Percentiles rank a stretch among this genome's conserved stretches.
phyloP scores from a whole-genome alignment of 1,139 yeast species.

The Lodderomyces margitis region DNA sequence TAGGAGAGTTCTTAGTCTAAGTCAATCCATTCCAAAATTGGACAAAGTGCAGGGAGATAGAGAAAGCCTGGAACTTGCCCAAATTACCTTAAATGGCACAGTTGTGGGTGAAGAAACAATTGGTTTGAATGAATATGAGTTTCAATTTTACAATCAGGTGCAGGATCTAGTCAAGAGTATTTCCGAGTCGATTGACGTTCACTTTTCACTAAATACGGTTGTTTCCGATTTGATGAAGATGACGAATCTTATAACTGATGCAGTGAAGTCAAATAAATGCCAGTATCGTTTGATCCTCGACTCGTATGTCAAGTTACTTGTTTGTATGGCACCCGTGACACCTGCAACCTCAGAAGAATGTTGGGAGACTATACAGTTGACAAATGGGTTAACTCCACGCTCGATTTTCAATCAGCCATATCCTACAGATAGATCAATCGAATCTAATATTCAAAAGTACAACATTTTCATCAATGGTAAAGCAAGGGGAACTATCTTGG shows the following conservation, averaged over 20 bases:
- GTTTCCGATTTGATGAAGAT: slow-evolving; percentile 88
- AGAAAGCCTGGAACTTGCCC: not conserved
- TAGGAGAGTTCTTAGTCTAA: slow-evolving; percentile 52
- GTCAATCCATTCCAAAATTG: slow-evolving; percentile 18
- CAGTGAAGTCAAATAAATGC: slow-evolving; percentile 27
- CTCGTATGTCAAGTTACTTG: slow-evolving; percentile 52
- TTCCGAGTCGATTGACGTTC: slow-evolving; percentile 56
- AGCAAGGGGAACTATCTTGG: slow-evolving; percentile 46
- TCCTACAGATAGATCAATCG: slow-evolving; percentile 46
- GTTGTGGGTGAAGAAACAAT: slow-evolving; percentile 16
- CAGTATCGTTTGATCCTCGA: slow-evolving; percentile 32
- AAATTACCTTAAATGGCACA: not conserved
- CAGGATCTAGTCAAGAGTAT: slow-evolving; percentile 51
- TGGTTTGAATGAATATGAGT: slow-evolving; percentile 41
- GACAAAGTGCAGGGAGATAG: not conserved
- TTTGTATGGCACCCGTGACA: slow-evolving; percentile 67
- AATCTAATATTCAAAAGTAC: slow-evolving; percentile 36
- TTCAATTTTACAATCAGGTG: slow-evolving; percentile 54
- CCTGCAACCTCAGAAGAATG: slow-evolving; percentile 85
- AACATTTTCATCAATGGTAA: slow-evolving; percentile 72
- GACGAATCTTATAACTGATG: slow-evolving; percentile 53
- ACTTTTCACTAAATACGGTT: slow-evolving; percentile 74
- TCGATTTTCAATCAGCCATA: slow-evolving; percentile 55
- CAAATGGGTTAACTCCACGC: slow-evolving; percentile 32
- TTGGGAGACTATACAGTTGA: slow-evolving; percentile 52